Percentiles rank a stretch among this genome's conserved stretches.
phyloP scores from a whole-genome alignment of 2,329 filamentous ascomycete species.

The Trichoderma hamatum region DNA sequence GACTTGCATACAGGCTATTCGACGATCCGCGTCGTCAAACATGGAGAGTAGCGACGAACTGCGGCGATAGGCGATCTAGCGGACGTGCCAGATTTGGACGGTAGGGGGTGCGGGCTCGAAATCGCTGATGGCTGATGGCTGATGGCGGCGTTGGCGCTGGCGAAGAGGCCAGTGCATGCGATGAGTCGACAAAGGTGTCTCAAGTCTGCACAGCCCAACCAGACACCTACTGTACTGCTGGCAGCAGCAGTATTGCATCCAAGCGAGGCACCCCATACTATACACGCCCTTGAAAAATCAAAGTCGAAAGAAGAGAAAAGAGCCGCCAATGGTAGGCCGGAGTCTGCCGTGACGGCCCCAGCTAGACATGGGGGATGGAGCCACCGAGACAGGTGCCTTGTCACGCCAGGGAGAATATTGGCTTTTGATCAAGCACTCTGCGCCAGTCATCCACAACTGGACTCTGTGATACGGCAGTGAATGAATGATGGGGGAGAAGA shows the following conservation, averaged over 20 bases:
- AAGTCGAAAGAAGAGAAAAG: background rate
- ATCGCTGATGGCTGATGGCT: background rate
- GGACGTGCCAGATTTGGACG: background rate
- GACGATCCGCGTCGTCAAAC: slow-evolving; percentile 7
- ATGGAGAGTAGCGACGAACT: slow-evolving; percentile 12
- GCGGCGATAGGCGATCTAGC: slow-evolving; percentile 10
- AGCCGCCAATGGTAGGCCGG: background rate
- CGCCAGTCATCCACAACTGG: background rate
- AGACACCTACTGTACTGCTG: background rate
- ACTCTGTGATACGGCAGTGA: background rate
- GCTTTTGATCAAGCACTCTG: background rate
- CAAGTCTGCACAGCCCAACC: background rate
- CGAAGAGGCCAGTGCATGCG: background rate
- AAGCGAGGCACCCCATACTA: background rate
- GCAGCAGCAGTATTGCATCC: background rate
- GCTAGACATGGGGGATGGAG: background rate
- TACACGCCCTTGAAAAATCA: background rate
- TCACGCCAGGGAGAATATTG: slow-evolving; percentile 15
- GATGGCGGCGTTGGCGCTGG: background rate
- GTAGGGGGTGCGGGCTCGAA: background rate
- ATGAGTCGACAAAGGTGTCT: slow-evolving; percentile 9
- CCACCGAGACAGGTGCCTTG: background rate
- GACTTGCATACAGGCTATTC: slow-evolving; percentile 20
- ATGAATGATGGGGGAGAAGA: background rate
- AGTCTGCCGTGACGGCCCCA: background rate